Evolutionary conservation across 148 eudicot species (phyloP), one percentile per base, ranked within the genome.

Genomic region (Fagopyrum homotropicum): DNA sequence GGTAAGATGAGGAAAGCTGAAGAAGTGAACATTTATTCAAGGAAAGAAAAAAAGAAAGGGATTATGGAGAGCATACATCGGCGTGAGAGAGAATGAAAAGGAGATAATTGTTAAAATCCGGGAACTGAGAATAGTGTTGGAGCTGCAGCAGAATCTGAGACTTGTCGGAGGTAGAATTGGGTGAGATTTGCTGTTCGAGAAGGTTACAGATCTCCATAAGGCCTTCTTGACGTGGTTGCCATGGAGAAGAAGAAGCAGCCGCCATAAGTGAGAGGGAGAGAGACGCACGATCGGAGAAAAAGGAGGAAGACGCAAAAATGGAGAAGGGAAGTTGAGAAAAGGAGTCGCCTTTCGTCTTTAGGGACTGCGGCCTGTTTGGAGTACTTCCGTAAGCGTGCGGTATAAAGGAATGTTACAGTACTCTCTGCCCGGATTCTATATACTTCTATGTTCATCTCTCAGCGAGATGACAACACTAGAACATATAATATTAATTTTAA

Each of bases 141-240:
- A 95, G 84, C 78, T 85, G 91, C 83, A 87, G 90, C 91, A 87
- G 86, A 80, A 95, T 89, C 85, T 90, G 88, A 59, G 97, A 85
- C 82, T 89, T 90, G 35, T 90, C 92, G 26, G 93, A 81, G 17
- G 88, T 85, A 30, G 85, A 73, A 63, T 79, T 78, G 26, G 96
- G 92, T 11, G 97, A 91, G 15, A 95, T 89, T 76, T 95, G 98
- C 72, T 88, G 94, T 79, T 91, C 98, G 50, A 93, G 81, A 35
- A 93, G 80, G 14, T 86, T 88, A 43, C 90, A 91, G 87, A 93
- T 91, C 89, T 91, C 98, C 73, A 73, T 78, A 29, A 93, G 77
- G 55, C 98, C 98, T 78, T 88, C 91, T 83, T 93, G 95, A 72
- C 89, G 97, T 4, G 98, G 97, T 77, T 91, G 88, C 98, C 98